Evolutionary conservation across 2,329 filamentous ascomycete species (phyloP), one percentile per base, ranked within the genome.

Genomic region (Hypoxylon sp.): DNA sequence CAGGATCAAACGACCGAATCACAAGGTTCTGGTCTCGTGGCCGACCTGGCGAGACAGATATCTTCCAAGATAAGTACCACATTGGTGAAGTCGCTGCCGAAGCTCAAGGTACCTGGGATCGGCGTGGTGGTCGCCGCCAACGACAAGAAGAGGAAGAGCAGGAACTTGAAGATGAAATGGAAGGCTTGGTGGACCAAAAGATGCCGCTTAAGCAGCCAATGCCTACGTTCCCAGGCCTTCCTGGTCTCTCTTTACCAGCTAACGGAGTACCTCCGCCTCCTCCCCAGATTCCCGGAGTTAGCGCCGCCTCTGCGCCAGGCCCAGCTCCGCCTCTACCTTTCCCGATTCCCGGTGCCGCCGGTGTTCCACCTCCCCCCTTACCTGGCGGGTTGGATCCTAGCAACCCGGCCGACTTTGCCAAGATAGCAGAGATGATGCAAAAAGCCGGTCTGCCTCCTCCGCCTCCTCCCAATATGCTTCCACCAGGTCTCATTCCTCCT

Each of bases 21-120:
- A 98, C 96, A 2, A 90, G 96, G 49, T 99, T 99, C 82, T 99
- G 96, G 96, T 93, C 94, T 2, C 90, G 96, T 42, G 88, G 93
- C 14, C 85, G 96, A 49, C 96, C 96, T 1, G 96, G 96, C 50
- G 95, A 97, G 71, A 87, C 85, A n/a, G 89, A 91, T 55, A 91
- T 91, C 72, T 87, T 93, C 79, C 93, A 94, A 74, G 96, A 99
- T 80, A 88, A 93, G 62, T 97, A 96, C 78, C 96, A 99, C 76
- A 96, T 98, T 68, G 96, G 96, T 50, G 94, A 97, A 79, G 89
- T 92, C 6, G 94, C 93, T 0, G 95, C 95, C 24, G 94, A 97
- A 80, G 93, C 93, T 0, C 92, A 96, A 77, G 96, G 96, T n/a
- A 97, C 94, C 1, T 97, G 92, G 88, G 93, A 94, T 75, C 88